phyloP scores from a whole-genome alignment of 1,284 basidiomycete genomes.

The Moesziomyces globuligerus region DNA sequence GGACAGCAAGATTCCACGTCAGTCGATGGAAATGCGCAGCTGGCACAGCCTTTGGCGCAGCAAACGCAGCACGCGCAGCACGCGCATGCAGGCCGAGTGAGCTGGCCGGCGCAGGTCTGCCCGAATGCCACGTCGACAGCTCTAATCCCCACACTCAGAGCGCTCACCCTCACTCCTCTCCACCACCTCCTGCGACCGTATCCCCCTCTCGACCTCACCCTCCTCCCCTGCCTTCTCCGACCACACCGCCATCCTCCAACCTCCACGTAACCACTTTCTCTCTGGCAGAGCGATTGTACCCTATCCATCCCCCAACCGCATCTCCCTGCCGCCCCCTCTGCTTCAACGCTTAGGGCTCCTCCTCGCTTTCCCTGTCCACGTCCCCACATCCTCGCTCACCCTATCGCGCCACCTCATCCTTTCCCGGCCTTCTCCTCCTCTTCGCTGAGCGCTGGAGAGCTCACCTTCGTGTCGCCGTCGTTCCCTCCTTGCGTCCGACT shows the following conservation, averaged over 20 bases:
- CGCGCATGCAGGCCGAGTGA: not conserved
- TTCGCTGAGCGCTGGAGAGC: slow-evolving; percentile 42
- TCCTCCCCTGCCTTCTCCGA: not conserved
- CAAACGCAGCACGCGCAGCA: too few species aligned
- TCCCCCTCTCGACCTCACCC: slow-evolving; percentile 6
- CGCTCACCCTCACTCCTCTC: slow-evolving; percentile 3
- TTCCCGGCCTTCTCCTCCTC: slow-evolving; percentile 27
- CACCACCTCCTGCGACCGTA: slow-evolving; percentile 16
- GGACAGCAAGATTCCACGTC: slow-evolving; percentile 33
- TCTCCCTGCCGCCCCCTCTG: slow-evolving; percentile 9
- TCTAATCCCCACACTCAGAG: slow-evolving; percentile 13
- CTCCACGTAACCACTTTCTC: slow-evolving; percentile 25
- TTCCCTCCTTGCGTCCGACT: not conserved
- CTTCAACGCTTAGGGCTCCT: slow-evolving; percentile 34
- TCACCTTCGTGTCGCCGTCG: not conserved
- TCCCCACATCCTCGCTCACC: slow-evolving; percentile 1
- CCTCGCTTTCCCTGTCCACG: not conserved
- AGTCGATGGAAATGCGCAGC: slow-evolving; percentile 19
- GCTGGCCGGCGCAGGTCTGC: not conserved
- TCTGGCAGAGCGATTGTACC: not conserved
- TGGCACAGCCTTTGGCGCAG: too few species aligned
- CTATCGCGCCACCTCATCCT: not conserved
- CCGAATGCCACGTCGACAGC: slow-evolving; percentile 37
- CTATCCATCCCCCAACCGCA: not conserved
- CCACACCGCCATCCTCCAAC: slow-evolving; percentile 4